phyloP scores from a whole-genome alignment of 352 stramenopile species.

The Pythium phragmiticola region DNA sequence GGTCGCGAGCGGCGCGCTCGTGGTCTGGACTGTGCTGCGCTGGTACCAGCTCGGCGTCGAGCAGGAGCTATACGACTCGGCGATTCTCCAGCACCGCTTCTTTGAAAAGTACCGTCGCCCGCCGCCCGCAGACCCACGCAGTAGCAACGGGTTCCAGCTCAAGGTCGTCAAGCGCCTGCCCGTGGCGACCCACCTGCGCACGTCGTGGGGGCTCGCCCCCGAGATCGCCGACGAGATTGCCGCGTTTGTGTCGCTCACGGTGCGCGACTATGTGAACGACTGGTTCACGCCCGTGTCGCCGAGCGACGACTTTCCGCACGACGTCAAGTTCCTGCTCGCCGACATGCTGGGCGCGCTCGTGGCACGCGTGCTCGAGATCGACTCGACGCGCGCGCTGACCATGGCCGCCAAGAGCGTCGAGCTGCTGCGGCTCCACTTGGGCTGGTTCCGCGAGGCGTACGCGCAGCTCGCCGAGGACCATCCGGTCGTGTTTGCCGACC shows the following conservation, averaged over 20 bases:
- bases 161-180: slow-evolving; percentile 57
- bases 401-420: slow-evolving; percentile 62
- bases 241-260: slow-evolving; percentile 40
- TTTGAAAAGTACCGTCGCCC: slow-evolving; percentile 47
- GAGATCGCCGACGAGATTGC: slow-evolving; percentile 68
- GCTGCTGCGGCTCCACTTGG: slow-evolving; percentile 66
- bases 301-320: slow-evolving; percentile 65
- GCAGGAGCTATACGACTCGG: slow-evolving; percentile 58
- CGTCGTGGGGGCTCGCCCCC: slow-evolving; percentile 47
- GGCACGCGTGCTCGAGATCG: slow-evolving; percentile 62
- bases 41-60: slow-evolving; percentile 61
- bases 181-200: slow-evolving; percentile 59
- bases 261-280: slow-evolving; percentile 61
- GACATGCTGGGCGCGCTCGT: slow-evolving; percentile 59
- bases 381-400: slow-evolving; percentile 63
- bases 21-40: slow-evolving; percentile 64
- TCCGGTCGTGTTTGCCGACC: slow-evolving; percentile 55
- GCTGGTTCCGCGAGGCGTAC: slow-evolving; percentile 79
- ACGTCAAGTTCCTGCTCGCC: slow-evolving; percentile 63
- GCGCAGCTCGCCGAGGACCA: slow-evolving; percentile 61
- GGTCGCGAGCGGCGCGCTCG: slow-evolving; percentile 44
- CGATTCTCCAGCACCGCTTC: slow-evolving; percentile 48
- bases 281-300: slow-evolving; percentile 69
- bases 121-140: neutral
- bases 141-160: slow-evolving; percentile 53